These are phyloP conservation scores for Termitomyces sp. DNA, from an alignment of 768 basidiomycete species.

Conservation along the genomic window DNA sequence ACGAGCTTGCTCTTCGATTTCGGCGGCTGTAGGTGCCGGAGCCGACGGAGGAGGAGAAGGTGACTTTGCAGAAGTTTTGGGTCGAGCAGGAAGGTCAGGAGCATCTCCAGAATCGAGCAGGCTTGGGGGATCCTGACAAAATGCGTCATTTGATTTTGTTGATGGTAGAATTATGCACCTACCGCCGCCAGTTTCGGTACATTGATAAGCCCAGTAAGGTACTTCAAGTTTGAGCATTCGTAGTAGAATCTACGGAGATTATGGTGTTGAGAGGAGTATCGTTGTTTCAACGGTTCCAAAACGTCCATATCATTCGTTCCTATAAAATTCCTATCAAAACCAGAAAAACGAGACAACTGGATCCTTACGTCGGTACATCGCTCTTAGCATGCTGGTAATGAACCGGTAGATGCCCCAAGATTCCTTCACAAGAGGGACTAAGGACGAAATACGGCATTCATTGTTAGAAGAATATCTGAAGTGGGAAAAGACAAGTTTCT, in stretches of 20 bases:
- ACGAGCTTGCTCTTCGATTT: slow-evolving; percentile 84
- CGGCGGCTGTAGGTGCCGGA: slow-evolving; percentile 63
- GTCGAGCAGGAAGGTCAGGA: slow-evolving; percentile 85
- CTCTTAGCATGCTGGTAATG: slow-evolving; percentile 97
- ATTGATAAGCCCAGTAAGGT: slow-evolving; percentile 94
- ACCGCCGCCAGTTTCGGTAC: slow-evolving; percentile 96
- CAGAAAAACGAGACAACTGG: background rate
- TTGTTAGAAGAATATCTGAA: slow-evolving; percentile 91
- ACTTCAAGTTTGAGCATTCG: slow-evolving; percentile 98
- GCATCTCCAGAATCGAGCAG: slow-evolving; percentile 75
- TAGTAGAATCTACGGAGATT: slow-evolving; percentile 97
- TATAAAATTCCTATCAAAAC: slow-evolving; percentile 20
- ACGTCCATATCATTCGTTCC: slow-evolving; percentile 89
- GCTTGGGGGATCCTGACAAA: slow-evolving; percentile 87
- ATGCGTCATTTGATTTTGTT: background rate
- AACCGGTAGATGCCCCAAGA: slow-evolving; percentile 99
- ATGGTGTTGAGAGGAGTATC: slow-evolving; percentile 89
- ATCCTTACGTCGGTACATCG: slow-evolving; percentile 84
- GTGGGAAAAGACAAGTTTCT: slow-evolving; percentile 94
- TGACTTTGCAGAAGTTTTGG: slow-evolving; percentile 51
- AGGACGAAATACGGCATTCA: slow-evolving; percentile 92
- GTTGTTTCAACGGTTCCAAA: slow-evolving; percentile 80
- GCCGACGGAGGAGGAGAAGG: slow-evolving; percentile 66
- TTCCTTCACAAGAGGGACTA: slow-evolving; percentile 97
- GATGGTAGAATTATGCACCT: slow-evolving; percentile 15